Percentiles rank a stretch among this genome's conserved stretches.
These are phyloP conservation scores for Abrus precatorius DNA, from an alignment of 306 rosid genomes.

Conservation along the genomic window DNA sequence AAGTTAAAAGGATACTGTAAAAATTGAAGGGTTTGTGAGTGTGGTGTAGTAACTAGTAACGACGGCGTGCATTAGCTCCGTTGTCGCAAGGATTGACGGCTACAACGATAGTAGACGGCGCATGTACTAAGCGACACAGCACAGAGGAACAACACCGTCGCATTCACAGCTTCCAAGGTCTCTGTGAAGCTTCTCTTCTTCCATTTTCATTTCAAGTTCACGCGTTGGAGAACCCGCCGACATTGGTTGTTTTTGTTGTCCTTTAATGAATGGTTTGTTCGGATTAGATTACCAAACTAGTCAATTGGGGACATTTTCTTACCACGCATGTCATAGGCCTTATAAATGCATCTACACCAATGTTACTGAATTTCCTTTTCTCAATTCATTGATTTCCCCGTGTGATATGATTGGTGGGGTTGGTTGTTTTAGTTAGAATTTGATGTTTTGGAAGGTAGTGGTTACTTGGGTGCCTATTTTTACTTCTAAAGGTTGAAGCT, in stretches of 20 bases:
- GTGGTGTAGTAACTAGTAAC: too few species aligned
- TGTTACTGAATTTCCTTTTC: background rate
- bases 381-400: background rate
- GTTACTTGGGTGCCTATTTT: slow-evolving; percentile 23
- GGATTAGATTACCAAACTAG: too few species aligned
- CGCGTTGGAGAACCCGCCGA: background rate
- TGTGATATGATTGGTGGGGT: slow-evolving; percentile 32
- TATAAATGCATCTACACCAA: background rate
- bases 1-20: too few species aligned
- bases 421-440: slow-evolving; percentile 31
- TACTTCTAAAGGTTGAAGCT: slow-evolving; percentile 32
- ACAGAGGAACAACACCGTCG: too few species aligned
- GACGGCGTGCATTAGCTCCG: background rate
- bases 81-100: background rate
- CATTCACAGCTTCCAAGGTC: too few species aligned
- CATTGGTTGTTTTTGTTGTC: background rate
- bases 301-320: background rate
- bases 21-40: too few species aligned
- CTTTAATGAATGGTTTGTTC: too few species aligned
- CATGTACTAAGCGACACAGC: too few species aligned
- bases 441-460: slow-evolving; percentile 12
- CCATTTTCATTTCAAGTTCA: too few species aligned
- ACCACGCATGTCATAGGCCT: background rate
- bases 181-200: too few species aligned
- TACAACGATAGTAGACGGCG: background rate